Percentiles rank a stretch among this genome's conserved stretches.
phyloP scores from a whole-genome alignment of 225 moss, liverwort and hornwort species.

The Ulota crispa region DNA sequence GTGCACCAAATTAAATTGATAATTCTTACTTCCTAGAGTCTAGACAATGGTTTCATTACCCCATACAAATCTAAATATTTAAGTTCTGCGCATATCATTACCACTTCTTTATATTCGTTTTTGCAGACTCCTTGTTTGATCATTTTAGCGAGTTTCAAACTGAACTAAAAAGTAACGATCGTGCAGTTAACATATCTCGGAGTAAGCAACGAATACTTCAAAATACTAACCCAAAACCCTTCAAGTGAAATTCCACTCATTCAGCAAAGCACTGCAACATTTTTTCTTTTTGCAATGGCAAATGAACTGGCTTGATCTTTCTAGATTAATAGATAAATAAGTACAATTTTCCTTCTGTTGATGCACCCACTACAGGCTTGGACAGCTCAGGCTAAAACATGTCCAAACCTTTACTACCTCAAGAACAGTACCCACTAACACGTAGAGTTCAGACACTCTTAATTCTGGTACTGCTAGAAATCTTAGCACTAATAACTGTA shows the following conservation, averaged over 20 bases:
- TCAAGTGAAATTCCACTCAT: background rate
- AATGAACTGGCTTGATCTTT: conserved; percentile 2
- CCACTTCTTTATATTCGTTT: background rate
- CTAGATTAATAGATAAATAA: background rate
- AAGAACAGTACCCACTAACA: background rate
- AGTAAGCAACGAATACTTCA: background rate
- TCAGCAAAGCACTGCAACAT: background rate
- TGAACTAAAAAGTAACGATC: background rate
- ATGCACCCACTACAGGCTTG: background rate
- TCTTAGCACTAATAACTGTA: conserved; percentile 9
- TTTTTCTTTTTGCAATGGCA: background rate
- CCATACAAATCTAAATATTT: too few species aligned
- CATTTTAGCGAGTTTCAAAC: background rate
- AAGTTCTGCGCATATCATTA: too few species aligned
- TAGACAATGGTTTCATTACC: too few species aligned
- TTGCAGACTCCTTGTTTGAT: background rate
- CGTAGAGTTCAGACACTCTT: background rate
- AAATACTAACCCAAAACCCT: background rate
- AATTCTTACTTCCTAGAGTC: too few species aligned
- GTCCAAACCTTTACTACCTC: conserved; percentile 18
- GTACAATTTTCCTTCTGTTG: conserved; percentile 13
- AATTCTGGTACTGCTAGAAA: background rate
- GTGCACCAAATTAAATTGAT: too few species aligned
- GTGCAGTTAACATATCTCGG: background rate
- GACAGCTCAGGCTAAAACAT: background rate